phyloP scores from a whole-genome alignment of 2,329 filamentous ascomycete species.

The Aureobasidium subglaciale region DNA sequence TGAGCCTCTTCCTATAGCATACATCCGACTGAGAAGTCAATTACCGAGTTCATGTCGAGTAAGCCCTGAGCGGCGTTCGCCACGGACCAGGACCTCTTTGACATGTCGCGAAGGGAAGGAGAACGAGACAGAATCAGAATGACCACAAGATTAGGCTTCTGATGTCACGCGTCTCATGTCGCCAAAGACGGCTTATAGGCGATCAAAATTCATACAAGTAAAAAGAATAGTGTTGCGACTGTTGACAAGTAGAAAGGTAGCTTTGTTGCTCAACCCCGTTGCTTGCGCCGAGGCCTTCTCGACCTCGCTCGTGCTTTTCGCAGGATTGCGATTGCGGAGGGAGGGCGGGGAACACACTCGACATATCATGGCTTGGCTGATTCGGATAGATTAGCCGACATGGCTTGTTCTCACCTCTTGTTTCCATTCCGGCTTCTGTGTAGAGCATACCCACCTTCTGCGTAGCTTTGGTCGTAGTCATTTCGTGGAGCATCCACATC shows the following conservation, averaged over 20 bases:
- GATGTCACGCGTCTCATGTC: conserved; percentile 3
- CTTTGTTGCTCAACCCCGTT: background rate
- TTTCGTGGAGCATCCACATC: too few species aligned
- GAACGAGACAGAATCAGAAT: background rate
- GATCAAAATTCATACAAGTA: background rate
- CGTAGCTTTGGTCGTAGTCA: too few species aligned
- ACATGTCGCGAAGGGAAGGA: conserved; percentile 1
- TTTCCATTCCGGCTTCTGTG: too few species aligned
- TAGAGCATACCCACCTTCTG: too few species aligned
- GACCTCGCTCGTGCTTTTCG: background rate
- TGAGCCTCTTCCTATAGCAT: background rate
- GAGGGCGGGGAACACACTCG: too few species aligned
- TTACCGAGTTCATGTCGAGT: conserved; percentile 15
- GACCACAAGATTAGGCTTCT: background rate
- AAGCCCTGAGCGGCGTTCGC: conserved; percentile 14
- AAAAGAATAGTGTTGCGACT: too few species aligned
- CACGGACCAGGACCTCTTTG: conserved; percentile 15
- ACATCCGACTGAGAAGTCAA: background rate
- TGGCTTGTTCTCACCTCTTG: background rate
- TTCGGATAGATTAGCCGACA: background rate
- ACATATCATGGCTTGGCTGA: background rate
- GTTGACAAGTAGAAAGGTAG: background rate
- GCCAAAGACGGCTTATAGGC: background rate
- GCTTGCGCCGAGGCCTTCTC: background rate
- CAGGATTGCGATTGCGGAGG: background rate